Evolutionary conservation across 768 basidiomycete genomes (phyloP).

Genomic region (Basidioascus undulatus): DNA sequence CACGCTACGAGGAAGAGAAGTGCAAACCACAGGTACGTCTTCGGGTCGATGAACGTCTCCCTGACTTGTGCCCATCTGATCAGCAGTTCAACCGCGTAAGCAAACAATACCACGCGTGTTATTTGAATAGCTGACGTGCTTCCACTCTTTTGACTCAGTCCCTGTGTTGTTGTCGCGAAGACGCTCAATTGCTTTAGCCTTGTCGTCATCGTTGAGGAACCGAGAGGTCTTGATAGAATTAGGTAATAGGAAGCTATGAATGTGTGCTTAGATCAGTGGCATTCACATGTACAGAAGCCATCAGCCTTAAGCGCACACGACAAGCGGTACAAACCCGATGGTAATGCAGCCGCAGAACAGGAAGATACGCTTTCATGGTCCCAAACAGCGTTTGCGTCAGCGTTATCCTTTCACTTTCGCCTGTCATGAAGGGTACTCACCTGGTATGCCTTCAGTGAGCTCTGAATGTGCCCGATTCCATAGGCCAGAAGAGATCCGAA

Average conservation of each 20-base stretch:
- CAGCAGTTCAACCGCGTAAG: too few relatives aligned
- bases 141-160: not conserved
- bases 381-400: too few relatives aligned
- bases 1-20: too few relatives aligned
- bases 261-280: too few relatives aligned
- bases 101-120: too few relatives aligned
- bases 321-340: slow-evolving; percentile 12
- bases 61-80: not conserved
- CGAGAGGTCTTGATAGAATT: not conserved
- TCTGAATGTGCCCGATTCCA: not conserved
- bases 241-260: too few relatives aligned
- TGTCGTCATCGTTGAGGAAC: not conserved
- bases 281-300: too few relatives aligned
- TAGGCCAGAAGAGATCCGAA: slow-evolving; percentile 11
- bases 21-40: not conserved
- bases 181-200: not conserved
- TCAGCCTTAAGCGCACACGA: too few relatives aligned
- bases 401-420: too few relatives aligned
- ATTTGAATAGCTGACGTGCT: too few relatives aligned
- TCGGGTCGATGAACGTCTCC: not conserved
- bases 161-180: not conserved
- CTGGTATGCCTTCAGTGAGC: slow-evolving; percentile 9
- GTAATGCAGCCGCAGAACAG: slow-evolving; percentile 15
- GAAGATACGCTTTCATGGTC: too few relatives aligned
- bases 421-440: too few relatives aligned